A percentile compares a stretch with the other conserved stretches of the same genome.
Evolutionary conservation across 1,284 basidiomycete genomes (phyloP).

Genomic region (Mycosarcoma maydis): DNA sequence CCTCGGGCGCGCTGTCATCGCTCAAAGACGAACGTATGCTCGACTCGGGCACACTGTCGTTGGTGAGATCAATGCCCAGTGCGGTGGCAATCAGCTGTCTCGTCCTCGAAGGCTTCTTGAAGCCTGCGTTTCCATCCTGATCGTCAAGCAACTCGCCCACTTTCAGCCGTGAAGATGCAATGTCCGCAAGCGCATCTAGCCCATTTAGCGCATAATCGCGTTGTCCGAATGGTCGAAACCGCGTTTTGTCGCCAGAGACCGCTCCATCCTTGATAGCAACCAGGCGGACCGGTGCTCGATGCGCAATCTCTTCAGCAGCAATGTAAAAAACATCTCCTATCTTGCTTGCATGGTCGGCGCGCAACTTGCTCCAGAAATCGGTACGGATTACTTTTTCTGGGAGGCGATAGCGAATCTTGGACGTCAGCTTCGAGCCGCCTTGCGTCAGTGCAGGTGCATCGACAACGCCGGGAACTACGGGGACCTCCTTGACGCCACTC

Average conservation of each 20-base stretch:
- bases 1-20: conserved; percentile 4
- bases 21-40: conserved; percentile 25
- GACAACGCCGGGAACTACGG: conserved; percentile 58
- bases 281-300: conserved; percentile 14
- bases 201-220: conserved; percentile 31
- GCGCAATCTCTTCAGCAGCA: conserved; percentile 27
- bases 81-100: conserved; percentile 38
- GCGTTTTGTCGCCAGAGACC: not conserved
- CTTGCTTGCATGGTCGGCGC: conserved; percentile 25
- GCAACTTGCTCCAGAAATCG: conserved; percentile 82
- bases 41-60: conserved; percentile 47
- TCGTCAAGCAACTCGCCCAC: conserved; percentile 6
- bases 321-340: conserved; percentile 45
- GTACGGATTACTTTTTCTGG: conserved; percentile 90
- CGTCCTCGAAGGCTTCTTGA: conserved; percentile 28
- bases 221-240: conserved; percentile 38
- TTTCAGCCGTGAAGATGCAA: conserved; percentile 28
- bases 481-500: conserved; percentile 67
- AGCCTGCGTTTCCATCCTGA: conserved; percentile 4
- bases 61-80: conserved; percentile 28
- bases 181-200: conserved; percentile 42
- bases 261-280: conserved; percentile 17
- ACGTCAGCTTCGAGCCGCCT: conserved; percentile 68
- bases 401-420: conserved; percentile 81
- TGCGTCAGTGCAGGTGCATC: conserved; percentile 20